These are phyloP conservation scores for Alternaria viburni DNA, from an alignment of 2,329 filamentous ascomycete genomes.

Conservation along the genomic window DNA sequence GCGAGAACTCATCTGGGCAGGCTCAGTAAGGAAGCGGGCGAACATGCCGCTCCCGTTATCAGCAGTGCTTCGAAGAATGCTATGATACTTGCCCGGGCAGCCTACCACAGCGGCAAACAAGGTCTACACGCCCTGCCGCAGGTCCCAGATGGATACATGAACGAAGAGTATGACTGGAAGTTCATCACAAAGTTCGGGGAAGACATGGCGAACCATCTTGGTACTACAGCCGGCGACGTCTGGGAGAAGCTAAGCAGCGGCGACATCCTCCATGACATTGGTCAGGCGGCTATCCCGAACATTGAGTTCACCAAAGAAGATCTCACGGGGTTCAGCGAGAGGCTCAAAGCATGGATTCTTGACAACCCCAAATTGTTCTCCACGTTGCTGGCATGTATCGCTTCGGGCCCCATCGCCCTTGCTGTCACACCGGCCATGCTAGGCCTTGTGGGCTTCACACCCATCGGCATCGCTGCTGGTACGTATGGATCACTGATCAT, in stretches of 20 bases:
- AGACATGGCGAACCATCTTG: not conserved
- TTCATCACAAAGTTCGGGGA: not conserved
- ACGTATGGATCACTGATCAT: not conserved
- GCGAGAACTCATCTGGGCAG: not conserved
- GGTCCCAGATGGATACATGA: fast-evolving
- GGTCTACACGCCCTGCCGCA: not conserved
- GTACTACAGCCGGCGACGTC: not conserved
- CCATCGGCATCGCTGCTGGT: not conserved
- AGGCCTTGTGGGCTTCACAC: not conserved
- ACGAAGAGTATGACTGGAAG: not conserved
- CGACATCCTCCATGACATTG: not conserved
- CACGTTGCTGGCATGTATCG: not conserved
- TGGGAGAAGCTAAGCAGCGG: not conserved
- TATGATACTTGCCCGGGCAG: not conserved
- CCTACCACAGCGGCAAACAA: not conserved
- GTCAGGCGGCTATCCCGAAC: not conserved
- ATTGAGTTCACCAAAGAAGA: not conserved
- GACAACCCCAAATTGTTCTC: not conserved
- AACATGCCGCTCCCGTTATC: not conserved
- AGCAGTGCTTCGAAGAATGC: not conserved
- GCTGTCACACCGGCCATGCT: not conserved
- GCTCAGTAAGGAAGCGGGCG: not conserved
- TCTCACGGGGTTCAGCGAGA: not conserved
- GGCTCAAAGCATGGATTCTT: not conserved
- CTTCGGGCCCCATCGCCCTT: not conserved